Conservation (phyloP, 2,329 filamentous ascomycete species). For the Cryphonectria radicalis region DNA sequence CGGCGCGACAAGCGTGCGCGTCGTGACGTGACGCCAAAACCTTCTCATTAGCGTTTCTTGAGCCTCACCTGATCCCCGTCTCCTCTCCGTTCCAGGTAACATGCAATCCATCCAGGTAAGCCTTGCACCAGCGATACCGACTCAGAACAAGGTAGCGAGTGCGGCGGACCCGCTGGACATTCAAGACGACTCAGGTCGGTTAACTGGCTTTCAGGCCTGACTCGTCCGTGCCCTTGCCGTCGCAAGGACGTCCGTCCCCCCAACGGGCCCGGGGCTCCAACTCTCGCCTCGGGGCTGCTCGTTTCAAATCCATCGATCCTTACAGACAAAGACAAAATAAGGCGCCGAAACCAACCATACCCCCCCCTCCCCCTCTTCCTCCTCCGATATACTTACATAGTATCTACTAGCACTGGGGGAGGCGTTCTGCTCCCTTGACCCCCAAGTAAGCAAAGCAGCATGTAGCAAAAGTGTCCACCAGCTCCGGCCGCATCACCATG, state of each 20-base stretch:
- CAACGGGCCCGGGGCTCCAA: constrained; percentile 6
- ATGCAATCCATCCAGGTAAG: constrained; percentile 4
- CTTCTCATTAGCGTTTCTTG: constrained; percentile 3
- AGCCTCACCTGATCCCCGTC: not conserved
- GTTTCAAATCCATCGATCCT: constrained; percentile 16
- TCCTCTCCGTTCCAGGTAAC: constrained; percentile 12
- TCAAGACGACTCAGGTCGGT: constrained; percentile 1
- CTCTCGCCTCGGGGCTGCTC: constrained; percentile 8
- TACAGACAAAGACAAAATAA: not conserved
- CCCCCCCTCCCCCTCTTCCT: too few relatives aligned
- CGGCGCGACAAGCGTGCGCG: not conserved
- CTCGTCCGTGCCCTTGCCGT: constrained; percentile 22
- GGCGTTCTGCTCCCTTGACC: not conserved
- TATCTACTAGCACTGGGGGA: not conserved
- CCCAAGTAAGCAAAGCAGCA: not conserved
- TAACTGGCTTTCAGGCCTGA: constrained; percentile 23
- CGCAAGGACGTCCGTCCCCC: not conserved
- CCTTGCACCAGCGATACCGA: constrained; percentile 4
- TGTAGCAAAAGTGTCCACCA: not conserved
- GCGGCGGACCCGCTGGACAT: constrained; percentile 13
- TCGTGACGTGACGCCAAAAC: constrained; percentile 1
- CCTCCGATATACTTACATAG: not conserved
- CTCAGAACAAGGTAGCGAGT: constrained; percentile 22
- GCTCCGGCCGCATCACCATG: not conserved
- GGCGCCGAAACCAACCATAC: not conserved